Conservation (phyloP, 2,329 filamentous ascomycete genomes). For the Capronia americana region DNA sequence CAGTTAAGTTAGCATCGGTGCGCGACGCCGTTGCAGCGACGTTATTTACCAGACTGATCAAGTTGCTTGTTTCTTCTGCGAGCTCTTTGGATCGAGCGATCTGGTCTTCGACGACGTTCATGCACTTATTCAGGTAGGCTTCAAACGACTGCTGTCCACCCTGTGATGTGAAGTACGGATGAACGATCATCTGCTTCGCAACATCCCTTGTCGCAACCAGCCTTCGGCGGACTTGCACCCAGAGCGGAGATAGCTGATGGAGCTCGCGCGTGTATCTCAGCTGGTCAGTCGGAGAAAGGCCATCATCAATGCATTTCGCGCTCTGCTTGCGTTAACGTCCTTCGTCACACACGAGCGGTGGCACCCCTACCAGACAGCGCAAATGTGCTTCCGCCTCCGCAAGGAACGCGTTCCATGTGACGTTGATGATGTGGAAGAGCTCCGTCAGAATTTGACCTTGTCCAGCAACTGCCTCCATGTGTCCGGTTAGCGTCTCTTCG, state of each 20-base stretch:
- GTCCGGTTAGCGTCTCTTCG: background rate
- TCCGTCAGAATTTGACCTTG: background rate
- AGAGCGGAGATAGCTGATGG: background rate
- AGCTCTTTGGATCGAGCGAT: background rate
- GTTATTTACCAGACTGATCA: slow-evolving; percentile 2
- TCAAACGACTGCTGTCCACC: background rate
- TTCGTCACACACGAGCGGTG: background rate
- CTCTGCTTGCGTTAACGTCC: background rate
- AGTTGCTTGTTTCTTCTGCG: background rate
- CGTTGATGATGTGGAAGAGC: slow-evolving; percentile 1
- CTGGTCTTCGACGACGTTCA: slow-evolving; percentile 2
- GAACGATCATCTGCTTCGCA: background rate
- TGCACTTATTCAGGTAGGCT: background rate
- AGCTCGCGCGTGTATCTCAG: slow-evolving; percentile 8
- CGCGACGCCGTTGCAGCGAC: background rate
- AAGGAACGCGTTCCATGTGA: background rate
- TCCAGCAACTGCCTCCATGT: background rate
- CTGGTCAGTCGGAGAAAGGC: background rate
- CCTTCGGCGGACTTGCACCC: slow-evolving; percentile 2
- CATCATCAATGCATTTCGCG: background rate
- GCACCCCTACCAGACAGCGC: background rate
- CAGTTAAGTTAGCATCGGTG: background rate
- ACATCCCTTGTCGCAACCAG: background rate
- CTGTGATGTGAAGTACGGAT: background rate
- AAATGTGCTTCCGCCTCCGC: background rate